Conservation (phyloP, 108 stramenopile genomes). For the Skeletonema grethae region DNA sequence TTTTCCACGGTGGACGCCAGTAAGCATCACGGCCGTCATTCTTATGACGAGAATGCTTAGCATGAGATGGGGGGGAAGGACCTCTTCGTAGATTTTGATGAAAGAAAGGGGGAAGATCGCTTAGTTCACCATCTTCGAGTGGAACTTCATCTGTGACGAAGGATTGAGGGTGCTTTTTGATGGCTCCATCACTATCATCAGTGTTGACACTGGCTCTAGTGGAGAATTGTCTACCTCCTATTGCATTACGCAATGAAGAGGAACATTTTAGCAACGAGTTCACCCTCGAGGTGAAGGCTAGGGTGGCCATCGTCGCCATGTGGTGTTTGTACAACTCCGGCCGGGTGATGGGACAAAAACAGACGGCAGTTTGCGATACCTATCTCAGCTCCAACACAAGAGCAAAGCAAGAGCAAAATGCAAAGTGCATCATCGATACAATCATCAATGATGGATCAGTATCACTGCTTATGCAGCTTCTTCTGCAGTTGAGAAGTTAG, state of each 20-base stretch:
- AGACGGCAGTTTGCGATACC: background rate
- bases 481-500: no score
- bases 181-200: background rate
- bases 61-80: conserved; percentile 10
- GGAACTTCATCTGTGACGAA: conserved; percentile 43
- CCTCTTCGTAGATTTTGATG: conserved; percentile 21
- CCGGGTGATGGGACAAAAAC: background rate
- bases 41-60: conserved; percentile 22
- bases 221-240: conserved; percentile 7
- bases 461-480: no score
- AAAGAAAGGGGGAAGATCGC: conserved; percentile 39
- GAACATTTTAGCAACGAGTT: background rate
- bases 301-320: conserved; percentile 1
- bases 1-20: conserved; percentile 65
- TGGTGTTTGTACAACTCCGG: background rate
- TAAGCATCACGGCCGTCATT: conserved; percentile 62
- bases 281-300: conserved; percentile 1
- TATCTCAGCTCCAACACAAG: no score
- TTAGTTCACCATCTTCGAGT: conserved; percentile 40
- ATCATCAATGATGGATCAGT: no score
- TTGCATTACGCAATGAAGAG: background rate
- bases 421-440: no score
- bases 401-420: no score
- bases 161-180: conserved; percentile 29
- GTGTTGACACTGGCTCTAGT: background rate